Base-by-base conservation (phyloP, 1,284 basidiomycete genomes). In the Inonotus hispidus region DNA sequence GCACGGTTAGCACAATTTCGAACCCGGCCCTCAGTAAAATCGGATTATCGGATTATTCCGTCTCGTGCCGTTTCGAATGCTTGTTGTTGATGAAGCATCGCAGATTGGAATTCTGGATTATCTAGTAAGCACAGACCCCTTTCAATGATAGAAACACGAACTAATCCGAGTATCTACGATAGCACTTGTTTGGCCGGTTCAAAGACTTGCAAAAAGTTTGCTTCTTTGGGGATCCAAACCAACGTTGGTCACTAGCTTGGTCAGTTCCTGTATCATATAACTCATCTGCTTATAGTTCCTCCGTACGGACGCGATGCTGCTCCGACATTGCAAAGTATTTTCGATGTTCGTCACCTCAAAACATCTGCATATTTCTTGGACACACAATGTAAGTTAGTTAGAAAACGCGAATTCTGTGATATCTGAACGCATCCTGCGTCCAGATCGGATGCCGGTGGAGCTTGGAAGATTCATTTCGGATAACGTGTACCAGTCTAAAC, bases 21-120 rank as follows among this genome's bases (percentile, higher is more conserved):
- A 78, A 77, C 55, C 74, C 74, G 1, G 65, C 58, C 0, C 61
- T 80, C 38, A 64, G 71, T 2, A 58, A 66, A 1, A 67, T 68
- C 23, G 70, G 74, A 1, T 57, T 75, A 67, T 68, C 23, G 70
- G 74, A 1, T 57, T 75, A 2, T 76, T 73, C 64, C 47, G 66
- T 0, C 54, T 74, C 3, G 66, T 78, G 1, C 78, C 77, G 2
- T 64, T 79, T 16, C 69, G 71, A 39, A 68, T 69, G 19, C 70
- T 81, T 1, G 71, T 81, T 29, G 68, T 81, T 32, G 79, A 81
- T 61, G 79, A 81, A 65, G 79, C 79, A 0, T 79, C 77, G 0
- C 79, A 80, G 57, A 80, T 81, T 27, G 73, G 76, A 32, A 66
- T 73, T 6, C 74, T 73, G 25, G 77, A 79, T 35, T 81, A 74